Conservation (phyloP, 805 yeast genomes). For the Nematodospora valgi region DNA sequence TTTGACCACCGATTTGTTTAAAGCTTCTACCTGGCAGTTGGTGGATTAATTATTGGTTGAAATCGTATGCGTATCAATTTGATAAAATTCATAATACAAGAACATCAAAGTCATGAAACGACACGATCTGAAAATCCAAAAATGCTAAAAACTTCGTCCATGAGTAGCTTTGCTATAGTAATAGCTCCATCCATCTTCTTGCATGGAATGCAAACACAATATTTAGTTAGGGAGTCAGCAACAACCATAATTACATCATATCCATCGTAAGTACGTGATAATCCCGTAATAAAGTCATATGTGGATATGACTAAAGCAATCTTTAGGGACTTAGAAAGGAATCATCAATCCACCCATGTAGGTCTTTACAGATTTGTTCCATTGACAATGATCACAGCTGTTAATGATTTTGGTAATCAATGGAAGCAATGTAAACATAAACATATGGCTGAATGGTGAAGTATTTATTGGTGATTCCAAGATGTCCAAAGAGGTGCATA, state of each 20-base stretch:
- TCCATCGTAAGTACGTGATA: conserved; percentile 8
- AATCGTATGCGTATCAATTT: conserved; percentile 1
- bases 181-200: background rate
- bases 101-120: background rate
- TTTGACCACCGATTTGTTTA: background rate
- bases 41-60: conserved; percentile 2
- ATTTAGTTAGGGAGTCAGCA: conserved; percentile 14
- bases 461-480: conserved; percentile 1
- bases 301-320: conserved; percentile 2
- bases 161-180: background rate
- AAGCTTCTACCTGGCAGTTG: conserved; percentile 3
- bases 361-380: conserved; percentile 4
- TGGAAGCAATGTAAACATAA: background rate
- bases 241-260: conserved; percentile 12
- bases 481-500: conserved; percentile 3
- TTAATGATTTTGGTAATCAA: conserved; percentile 3
- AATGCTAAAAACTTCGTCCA: conserved; percentile 1
- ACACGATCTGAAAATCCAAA: conserved; percentile 2
- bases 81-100: background rate
- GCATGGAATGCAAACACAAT: background rate
- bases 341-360: conserved; percentile 1
- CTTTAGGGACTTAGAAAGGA: conserved; percentile 3
- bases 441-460: conserved; percentile 1
- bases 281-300: conserved; percentile 13
- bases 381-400: conserved; percentile 11